These are phyloP conservation scores for Pseudocercospora pini-densiflorae DNA, from an alignment of 2,329 filamentous ascomycete species.

Conservation along the genomic window DNA sequence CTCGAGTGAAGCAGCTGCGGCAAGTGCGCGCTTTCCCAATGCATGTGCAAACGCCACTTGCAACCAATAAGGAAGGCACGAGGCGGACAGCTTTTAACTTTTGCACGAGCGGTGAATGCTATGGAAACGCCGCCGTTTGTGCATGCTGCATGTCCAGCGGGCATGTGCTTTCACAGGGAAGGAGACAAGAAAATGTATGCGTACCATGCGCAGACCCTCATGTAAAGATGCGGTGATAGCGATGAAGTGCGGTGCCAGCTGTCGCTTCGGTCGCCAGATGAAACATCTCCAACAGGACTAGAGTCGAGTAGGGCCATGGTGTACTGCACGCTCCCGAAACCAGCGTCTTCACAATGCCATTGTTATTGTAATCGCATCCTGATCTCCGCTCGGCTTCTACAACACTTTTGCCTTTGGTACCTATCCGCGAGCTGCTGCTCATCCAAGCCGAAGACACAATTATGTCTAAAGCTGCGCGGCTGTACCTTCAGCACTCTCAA, in stretches of 20 bases:
- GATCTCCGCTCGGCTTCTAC: background rate
- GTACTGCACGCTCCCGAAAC: slow-evolving; percentile 24
- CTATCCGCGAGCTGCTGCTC: background rate
- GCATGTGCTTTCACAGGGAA: slow-evolving; percentile 8
- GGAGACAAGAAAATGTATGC: slow-evolving; percentile 9
- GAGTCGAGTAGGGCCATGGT: background rate
- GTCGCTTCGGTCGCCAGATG: background rate
- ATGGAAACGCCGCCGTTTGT: slow-evolving; percentile 21
- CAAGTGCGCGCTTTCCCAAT: background rate
- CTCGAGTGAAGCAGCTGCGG: slow-evolving; percentile 7
- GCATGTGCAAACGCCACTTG: slow-evolving; percentile 10
- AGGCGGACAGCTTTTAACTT: background rate
- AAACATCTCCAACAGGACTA: slow-evolving; percentile 1
- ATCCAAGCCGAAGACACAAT: background rate
- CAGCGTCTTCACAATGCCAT: slow-evolving; percentile 18
- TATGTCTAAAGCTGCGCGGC: background rate
- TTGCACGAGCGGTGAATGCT: slow-evolving; percentile 8
- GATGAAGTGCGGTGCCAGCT: background rate
- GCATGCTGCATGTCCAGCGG: slow-evolving; percentile 13
- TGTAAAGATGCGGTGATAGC: background rate
- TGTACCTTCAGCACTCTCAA: background rate
- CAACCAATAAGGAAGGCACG: background rate
- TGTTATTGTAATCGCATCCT: slow-evolving; percentile 2
- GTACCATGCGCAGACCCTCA: background rate
- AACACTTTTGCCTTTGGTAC: background rate